These are phyloP conservation scores for Ambrosiella cleistominuta DNA, from an alignment of 2,329 filamentous ascomycete species.

Conservation along the genomic window DNA sequence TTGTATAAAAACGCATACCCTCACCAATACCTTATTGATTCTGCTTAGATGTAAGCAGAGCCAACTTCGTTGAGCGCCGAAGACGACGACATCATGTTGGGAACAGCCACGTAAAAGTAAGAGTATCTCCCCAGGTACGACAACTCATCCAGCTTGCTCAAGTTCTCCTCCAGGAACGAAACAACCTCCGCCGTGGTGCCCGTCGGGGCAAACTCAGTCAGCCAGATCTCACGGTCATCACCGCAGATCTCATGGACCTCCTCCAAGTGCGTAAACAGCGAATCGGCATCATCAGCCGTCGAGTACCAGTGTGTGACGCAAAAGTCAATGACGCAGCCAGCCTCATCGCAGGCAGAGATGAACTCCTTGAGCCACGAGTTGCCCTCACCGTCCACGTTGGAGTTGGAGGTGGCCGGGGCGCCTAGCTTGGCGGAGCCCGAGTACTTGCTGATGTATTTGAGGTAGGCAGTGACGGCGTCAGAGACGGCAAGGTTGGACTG, in stretches of 20 bases:
- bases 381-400: conserved; percentile 30
- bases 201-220: conserved; percentile 45
- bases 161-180: conserved; percentile 32
- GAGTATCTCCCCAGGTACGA: conserved; percentile 37
- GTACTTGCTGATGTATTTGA: conserved; percentile 37
- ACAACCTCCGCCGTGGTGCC: conserved; percentile 26
- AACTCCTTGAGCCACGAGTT: conserved; percentile 38
- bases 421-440: conserved; percentile 35
- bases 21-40: background rate
- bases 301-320: conserved; percentile 50
- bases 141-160: conserved; percentile 31
- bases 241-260: conserved; percentile 27
- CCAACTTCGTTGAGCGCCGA: conserved; percentile 29
- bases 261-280: conserved; percentile 37
- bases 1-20: background rate
- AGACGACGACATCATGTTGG: conserved; percentile 25
- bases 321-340: conserved; percentile 39
- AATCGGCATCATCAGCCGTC: conserved; percentile 25
- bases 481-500: conserved; percentile 41
- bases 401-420: conserved; percentile 46
- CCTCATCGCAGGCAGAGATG: conserved; percentile 30
- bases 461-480: conserved; percentile 35
- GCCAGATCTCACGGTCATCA: conserved; percentile 35
- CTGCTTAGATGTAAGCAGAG: conserved; percentile 27
- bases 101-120: conserved; percentile 32